phyloP scores from a whole-genome alignment of 2,329 filamentous ascomycete genomes.

The Xylariales sp. region DNA sequence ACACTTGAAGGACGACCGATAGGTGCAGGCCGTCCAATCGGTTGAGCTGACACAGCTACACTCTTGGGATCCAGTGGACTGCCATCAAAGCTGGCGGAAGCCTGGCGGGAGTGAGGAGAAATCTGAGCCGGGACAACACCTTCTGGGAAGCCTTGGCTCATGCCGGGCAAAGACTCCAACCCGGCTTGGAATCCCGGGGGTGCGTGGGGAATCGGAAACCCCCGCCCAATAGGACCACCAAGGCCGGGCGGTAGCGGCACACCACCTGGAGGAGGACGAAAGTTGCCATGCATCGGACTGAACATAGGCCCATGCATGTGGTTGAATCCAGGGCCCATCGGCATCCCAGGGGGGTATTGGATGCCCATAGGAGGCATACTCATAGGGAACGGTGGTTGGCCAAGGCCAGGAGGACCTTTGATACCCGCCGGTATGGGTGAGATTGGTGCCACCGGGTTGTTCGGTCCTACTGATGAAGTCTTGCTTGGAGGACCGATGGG shows the following conservation, averaged over 20 bases:
- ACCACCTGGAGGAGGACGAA: constrained; percentile 40
- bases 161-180: constrained; percentile 32
- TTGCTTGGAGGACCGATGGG: constrained; percentile 62
- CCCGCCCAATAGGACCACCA: constrained; percentile 36
- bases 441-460: constrained; percentile 40
- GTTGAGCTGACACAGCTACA: constrained; percentile 53
- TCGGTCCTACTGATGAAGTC: constrained; percentile 40
- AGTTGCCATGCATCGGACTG: constrained; percentile 33
- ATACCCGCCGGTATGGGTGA: constrained; percentile 58
- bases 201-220: constrained; percentile 37
- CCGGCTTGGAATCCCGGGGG: constrained; percentile 52
- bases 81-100: constrained; percentile 63
- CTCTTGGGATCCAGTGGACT: constrained; percentile 28
- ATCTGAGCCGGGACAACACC: constrained; percentile 30
- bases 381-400: constrained; percentile 34
- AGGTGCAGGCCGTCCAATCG: constrained; percentile 77
- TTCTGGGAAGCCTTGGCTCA: constrained; percentile 34
- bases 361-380: constrained; percentile 52
- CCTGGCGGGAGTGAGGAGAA: constrained; percentile 67
- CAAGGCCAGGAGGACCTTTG: constrained; percentile 53
- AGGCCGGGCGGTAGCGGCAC: constrained; percentile 47
- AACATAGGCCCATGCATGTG: constrained; percentile 39
- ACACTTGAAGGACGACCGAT: constrained; percentile 84
- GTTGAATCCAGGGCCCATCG: constrained; percentile 46
- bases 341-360: constrained; percentile 51